Base-by-base conservation (phyloP, 164 flowering plant species). In the Echeveria elegans region DNA sequence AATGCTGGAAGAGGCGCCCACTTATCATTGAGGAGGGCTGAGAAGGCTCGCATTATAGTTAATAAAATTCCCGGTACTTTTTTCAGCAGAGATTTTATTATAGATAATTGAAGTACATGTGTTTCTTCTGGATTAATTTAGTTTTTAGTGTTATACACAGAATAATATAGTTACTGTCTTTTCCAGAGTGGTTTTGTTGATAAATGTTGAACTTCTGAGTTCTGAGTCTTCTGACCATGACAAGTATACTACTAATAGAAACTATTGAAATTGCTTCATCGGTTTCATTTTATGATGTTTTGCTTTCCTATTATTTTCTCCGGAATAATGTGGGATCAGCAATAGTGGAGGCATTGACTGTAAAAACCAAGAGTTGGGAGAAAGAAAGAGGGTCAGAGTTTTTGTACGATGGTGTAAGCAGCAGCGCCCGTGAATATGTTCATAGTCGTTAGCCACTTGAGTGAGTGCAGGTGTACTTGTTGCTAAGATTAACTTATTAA, bases 1-100 rank as follows among this genome's bases (percentile, higher is more conserved):
- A 83, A 77, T 77, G 85, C 90, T 69, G 96, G 96, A 73, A 74
- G 84, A 77, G 92, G 96, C 58, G 79, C 85, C 3, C 96, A 88
- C 69, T 82, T 86, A n/a, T 72, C 72, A 4, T 52, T 88, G 69
- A 88, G 84, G 73, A 85, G 92, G 53, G 96, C 96, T 29, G 96
- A 88, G 78, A 88, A 81, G 72, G 92, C 92, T 52, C 87, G 96
- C 47, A 73, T 68, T 16, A 15, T 78, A 56, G 79, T 85, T 40
- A 78, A 69, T 72, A 88, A 88, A 71, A 73, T 86, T 69, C 88
- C 92, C 41, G 92, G 96, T 87, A 65, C 31, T 24, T 53, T 7
- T 21, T 53, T 53, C 31, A 53, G 18, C 1, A 10, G 30, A 53
- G n/a, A 0, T 12, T 21, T 50, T 50, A n/a, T 50, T n/a, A n/a